A percentile compares a stretch with the other conserved stretches of the same genome.
Conservation (phyloP, 1,284 basidiomycete genomes). For the Neonothopanus nambi region DNA sequence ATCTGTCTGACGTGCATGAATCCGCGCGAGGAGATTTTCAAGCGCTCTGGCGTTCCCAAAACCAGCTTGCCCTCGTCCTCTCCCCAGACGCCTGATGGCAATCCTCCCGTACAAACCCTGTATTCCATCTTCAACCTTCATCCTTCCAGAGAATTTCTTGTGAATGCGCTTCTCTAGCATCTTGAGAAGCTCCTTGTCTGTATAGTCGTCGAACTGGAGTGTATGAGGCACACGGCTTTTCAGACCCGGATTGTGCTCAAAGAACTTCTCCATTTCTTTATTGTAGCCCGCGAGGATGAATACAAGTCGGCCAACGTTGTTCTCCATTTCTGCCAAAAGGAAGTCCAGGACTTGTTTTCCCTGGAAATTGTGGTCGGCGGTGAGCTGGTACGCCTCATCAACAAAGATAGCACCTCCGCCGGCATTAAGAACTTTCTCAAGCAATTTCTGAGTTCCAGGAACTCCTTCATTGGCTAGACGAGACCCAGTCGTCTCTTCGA, state of each 20-base stretch:
- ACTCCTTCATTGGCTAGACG: constrained; percentile 59
- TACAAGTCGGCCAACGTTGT: constrained; percentile 60
- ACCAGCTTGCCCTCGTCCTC: constrained; percentile 51
- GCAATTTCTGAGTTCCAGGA: constrained; percentile 44
- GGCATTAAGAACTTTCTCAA: constrained; percentile 46
- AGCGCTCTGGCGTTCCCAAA: constrained; percentile 70
- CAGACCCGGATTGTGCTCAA: constrained; percentile 70
- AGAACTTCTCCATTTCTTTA: constrained; percentile 73
- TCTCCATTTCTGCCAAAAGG: constrained; percentile 72
- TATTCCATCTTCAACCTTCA: constrained; percentile 57
- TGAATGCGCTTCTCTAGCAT: constrained; percentile 52
- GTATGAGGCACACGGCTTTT: constrained; percentile 61
- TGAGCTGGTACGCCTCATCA: constrained; percentile 70
- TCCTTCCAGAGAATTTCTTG: constrained; percentile 46
- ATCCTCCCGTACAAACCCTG: constrained; percentile 58
- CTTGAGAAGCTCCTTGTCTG: constrained; percentile 48
- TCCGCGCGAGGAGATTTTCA: constrained; percentile 45
- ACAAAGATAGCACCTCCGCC: constrained; percentile 67
- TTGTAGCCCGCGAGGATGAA: constrained; percentile 71
- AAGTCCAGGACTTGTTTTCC: constrained; percentile 64
- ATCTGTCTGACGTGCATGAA: constrained; percentile 52
- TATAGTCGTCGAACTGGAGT: constrained; percentile 64
- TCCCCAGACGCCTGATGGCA: constrained; percentile 53
- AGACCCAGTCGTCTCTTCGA: constrained; percentile 64
- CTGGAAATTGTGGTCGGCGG: constrained; percentile 41